Evolutionary conservation across 345 rosid species (phyloP).

Genomic region (Salix viminalis): DNA sequence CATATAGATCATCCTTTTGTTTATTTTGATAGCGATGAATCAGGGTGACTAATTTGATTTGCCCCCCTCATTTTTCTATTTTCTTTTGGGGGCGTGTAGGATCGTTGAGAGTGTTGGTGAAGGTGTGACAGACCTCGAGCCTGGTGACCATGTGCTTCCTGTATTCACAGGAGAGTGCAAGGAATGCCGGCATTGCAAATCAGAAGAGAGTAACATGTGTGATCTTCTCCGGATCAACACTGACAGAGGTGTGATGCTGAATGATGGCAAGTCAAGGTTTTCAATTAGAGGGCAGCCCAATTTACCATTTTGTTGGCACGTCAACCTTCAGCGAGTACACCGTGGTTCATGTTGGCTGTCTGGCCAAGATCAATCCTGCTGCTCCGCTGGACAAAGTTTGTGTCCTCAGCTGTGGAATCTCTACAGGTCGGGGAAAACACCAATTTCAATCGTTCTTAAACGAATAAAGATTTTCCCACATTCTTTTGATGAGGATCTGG

Average conservation of each 20-base stretch:
- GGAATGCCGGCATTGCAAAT: conserved; percentile 32
- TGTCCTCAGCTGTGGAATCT: conserved; percentile 37
- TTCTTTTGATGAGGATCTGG: neutral
- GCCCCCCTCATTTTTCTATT: too few relatives aligned
- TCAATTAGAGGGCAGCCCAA: conserved; percentile 38
- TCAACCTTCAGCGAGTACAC: conserved; percentile 42
- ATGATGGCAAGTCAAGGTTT: conserved; percentile 38
- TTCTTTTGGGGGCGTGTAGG: neutral
- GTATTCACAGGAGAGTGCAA: conserved; percentile 41
- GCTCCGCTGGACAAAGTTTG: conserved; percentile 45
- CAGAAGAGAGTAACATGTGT: conserved; percentile 38
- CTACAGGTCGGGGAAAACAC: conserved; percentile 22
- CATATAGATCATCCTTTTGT: neutral
- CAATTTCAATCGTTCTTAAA: neutral
- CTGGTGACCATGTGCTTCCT: conserved; percentile 43
- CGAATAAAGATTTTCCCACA: neutral
- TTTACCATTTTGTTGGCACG: conserved; percentile 41
- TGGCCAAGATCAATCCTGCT: conserved; percentile 34
- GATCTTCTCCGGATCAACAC: conserved; percentile 35
- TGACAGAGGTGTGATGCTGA: conserved; percentile 33
- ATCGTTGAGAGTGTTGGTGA: conserved; percentile 46
- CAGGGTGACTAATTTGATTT: neutral
- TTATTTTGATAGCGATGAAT: neutral
- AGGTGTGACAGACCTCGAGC: conserved; percentile 34
- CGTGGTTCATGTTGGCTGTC: conserved; percentile 32